These are phyloP conservation scores for Crataegus laevigata DNA, from an alignment of 306 rosid genomes.

Conservation along the genomic window DNA sequence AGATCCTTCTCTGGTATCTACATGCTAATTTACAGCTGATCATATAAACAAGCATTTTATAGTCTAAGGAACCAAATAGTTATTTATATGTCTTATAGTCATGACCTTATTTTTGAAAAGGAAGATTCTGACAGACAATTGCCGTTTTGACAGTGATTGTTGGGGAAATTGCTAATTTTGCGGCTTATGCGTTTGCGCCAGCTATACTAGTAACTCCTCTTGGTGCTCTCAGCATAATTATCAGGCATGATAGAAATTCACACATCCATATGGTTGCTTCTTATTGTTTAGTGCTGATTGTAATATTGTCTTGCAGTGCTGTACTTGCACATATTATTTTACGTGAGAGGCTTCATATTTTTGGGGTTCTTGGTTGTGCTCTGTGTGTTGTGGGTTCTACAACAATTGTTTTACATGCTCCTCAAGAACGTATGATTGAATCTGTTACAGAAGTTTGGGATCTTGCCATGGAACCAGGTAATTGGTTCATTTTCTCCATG, in stretches of 20 bases:
- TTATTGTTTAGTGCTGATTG: conserved; percentile 33
- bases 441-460: conserved; percentile 94
- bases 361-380: conserved; percentile 92
- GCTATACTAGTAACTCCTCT: conserved; percentile 98
- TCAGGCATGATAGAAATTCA: conserved; percentile 57
- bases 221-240: conserved; percentile 98
- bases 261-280: conserved; percentile 13
- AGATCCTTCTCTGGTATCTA: not conserved
- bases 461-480: conserved; percentile 99
- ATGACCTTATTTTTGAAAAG: conserved; percentile 1
- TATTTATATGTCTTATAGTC: conserved; percentile 5
- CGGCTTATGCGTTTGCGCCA: conserved; percentile 98
- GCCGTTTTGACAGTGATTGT: conserved; percentile 76
- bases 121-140: conserved; percentile 24
- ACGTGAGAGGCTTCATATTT: conserved; percentile 81
- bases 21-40: not conserved
- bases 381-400: conserved; percentile 98
- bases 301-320: conserved; percentile 67
- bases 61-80: not conserved
- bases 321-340: conserved; percentile 93
- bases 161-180: conserved; percentile 98
- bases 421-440: conserved; percentile 83
- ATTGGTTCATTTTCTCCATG: conserved; percentile 2
- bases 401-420: conserved; percentile 95
- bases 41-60: not conserved